Base-by-base conservation (phyloP, 371 early-diverging fungal genomes). In the Mortierella sp. region DNA sequence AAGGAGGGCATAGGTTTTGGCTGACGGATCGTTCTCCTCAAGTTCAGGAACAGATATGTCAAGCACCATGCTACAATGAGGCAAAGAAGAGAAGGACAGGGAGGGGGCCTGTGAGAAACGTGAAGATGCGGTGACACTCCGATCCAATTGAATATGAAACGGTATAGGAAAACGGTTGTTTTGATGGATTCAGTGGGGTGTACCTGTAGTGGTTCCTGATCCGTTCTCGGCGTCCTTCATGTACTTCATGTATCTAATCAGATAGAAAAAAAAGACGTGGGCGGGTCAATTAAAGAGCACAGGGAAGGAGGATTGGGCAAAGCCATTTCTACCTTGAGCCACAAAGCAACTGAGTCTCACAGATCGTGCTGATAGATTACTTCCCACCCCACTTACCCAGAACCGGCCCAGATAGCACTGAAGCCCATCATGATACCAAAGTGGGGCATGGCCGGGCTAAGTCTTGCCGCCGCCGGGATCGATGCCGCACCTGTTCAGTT, bases 161-260 rank as follows among this genome's bases (percentile, higher is more conserved):
- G n/a, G n/a, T n/a, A n/a, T n/a, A n/a, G n/a, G n/a, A n/a, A n/a
- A n/a, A n/a, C n/a, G n/a, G n/a, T n/a, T n/a, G n/a, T n/a, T n/a
- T n/a, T n/a, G n/a, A n/a, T n/a, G n/a, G n/a, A n/a, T n/a, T n/a
- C 14, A 9, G 29, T 11, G 22, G 14, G 22, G 2, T 43, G 9
- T 82, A 82, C 83, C 70, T 64, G 83, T 77, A 19, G 77, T 82
- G 6, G 83, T 82, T 39, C 83, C 83, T 44, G 83, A 77, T 53
- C 83, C 83, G 37, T 82, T 82, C 9, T 82, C 83, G 22, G 83
- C 63, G 66, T 82, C 83, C 13, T 68, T 65, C 40, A 70, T 66
- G 40, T 72, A 63, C 70, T 82, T 82, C 83, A 82, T 82, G 39
- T 82, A 82, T 31, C 83, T 82, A 34, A 5, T 16, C 2, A 31